Conservation (phyloP, 2,329 filamentous ascomycete genomes). For the Calcarisporium arbuscula region DNA sequence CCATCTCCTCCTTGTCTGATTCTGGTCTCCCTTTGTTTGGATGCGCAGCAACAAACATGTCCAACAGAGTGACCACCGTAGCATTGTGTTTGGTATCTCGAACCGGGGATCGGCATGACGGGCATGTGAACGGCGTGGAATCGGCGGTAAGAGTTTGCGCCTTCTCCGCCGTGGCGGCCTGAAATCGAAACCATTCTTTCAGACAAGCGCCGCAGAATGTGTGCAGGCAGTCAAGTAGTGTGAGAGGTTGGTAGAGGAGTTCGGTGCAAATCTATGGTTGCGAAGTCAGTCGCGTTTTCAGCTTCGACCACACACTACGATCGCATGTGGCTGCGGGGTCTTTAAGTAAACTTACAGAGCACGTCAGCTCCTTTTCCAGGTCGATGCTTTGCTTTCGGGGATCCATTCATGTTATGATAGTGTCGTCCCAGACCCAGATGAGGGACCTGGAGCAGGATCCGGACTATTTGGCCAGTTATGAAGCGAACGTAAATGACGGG, state of each 20-base stretch:
- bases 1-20: constrained; percentile 71
- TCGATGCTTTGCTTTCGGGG: constrained; percentile 52
- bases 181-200: constrained; percentile 91
- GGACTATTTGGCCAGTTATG: too few relatives aligned
- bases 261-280: constrained; percentile 97
- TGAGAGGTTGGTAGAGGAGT: constrained; percentile 83
- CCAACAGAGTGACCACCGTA: constrained; percentile 79
- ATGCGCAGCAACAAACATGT: constrained; percentile 78
- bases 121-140: constrained; percentile 69
- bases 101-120: constrained; percentile 81
- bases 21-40: constrained; percentile 65
- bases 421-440: too few relatives aligned
- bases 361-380: constrained; percentile 89
- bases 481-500: too few relatives aligned
- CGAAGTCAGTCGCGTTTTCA: too few relatives aligned
- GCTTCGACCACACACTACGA: too few relatives aligned
- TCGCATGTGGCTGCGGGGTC: too few relatives aligned
- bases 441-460: too few relatives aligned
- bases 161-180: constrained; percentile 54
- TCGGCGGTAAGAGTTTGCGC: constrained; percentile 42
- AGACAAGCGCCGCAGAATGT: constrained; percentile 94
- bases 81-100: constrained; percentile 87
- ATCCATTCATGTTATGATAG: constrained; percentile 44
- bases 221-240: constrained; percentile 86
- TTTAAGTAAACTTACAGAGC: constrained; percentile 89